Conservation (phyloP, 2,329 filamentous ascomycete genomes). For the Grosmannia penicillata region DNA sequence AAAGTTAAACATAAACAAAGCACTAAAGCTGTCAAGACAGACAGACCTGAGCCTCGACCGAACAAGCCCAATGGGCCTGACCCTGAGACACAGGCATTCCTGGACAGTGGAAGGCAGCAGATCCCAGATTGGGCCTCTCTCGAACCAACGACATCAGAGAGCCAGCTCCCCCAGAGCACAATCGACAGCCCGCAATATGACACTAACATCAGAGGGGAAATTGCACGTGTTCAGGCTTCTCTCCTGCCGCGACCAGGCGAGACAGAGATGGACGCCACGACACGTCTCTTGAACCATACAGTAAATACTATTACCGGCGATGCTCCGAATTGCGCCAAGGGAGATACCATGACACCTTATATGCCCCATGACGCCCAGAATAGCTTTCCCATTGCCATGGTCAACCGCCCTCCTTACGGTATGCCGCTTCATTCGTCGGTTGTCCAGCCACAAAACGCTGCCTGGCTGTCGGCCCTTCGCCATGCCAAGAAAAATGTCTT, state of each 20-base stretch:
- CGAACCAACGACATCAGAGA: slow-evolving; percentile 7
- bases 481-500: slow-evolving; percentile 52
- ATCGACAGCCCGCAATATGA: slow-evolving; percentile 51
- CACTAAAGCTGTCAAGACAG: background rate
- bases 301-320: slow-evolving; percentile 33
- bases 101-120: slow-evolving; percentile 13
- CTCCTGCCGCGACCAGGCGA: slow-evolving; percentile 38
- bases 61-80: slow-evolving; percentile 10
- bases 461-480: slow-evolving; percentile 54
- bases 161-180: slow-evolving; percentile 36
- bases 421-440: slow-evolving; percentile 44
- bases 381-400: slow-evolving; percentile 55
- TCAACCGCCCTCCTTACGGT: slow-evolving; percentile 54
- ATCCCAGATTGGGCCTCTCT: slow-evolving; percentile 11
- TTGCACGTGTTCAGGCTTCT: slow-evolving; percentile 42
- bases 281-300: slow-evolving; percentile 51
- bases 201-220: slow-evolving; percentile 41
- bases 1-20: background rate
- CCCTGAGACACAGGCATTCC: slow-evolving; percentile 10
- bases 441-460: slow-evolving; percentile 59
- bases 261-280: slow-evolving; percentile 41
- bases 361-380: slow-evolving; percentile 36
- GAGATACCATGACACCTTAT: slow-evolving; percentile 51
- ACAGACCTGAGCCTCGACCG: slow-evolving; percentile 1
- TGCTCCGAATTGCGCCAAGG: slow-evolving; percentile 36